Conservation (phyloP, 2,329 filamentous ascomycete species). For the Aspergillus tubingensis region DNA sequence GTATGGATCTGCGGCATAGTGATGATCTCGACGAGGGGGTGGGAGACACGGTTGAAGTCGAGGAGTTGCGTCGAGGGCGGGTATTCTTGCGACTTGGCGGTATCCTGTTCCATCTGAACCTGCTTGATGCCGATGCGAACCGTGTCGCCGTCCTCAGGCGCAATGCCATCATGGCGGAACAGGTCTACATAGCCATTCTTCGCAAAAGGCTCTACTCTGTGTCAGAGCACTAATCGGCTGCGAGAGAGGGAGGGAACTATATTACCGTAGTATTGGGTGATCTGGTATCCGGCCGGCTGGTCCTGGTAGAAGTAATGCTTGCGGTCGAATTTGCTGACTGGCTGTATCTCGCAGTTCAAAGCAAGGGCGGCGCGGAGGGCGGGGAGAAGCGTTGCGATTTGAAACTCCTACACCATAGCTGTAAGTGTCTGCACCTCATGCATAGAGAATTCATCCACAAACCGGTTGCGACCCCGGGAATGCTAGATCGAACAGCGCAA, state of each 20-base stretch:
- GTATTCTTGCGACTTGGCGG: constrained; percentile 86
- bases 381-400: constrained; percentile 78
- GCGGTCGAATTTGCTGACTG: constrained; percentile 80
- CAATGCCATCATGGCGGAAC: constrained; percentile 74
- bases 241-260: not conserved
- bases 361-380: constrained; percentile 88
- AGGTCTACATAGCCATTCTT: constrained; percentile 72
- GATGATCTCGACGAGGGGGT: constrained; percentile 93
- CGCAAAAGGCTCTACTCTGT: constrained; percentile 57
- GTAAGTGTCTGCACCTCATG: not conserved
- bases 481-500: constrained; percentile 84
- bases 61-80: constrained; percentile 73
- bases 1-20: constrained; percentile 86
- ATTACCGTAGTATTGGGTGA: constrained; percentile 85
- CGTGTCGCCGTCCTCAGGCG: constrained; percentile 68
- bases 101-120: constrained; percentile 96
- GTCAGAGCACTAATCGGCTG: constrained; percentile 9
- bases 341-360: constrained; percentile 76
- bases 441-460: constrained; percentile 19
- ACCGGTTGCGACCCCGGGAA: constrained; percentile 85
- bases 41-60: constrained; percentile 90
- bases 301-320: constrained; percentile 99
- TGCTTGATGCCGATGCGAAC: constrained; percentile 83
- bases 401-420: constrained; percentile 58
- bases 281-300: constrained; percentile 93